Evolutionary conservation across 1,284 basidiomycete genomes (phyloP).

Genomic region (Boletus holoroseus): DNA sequence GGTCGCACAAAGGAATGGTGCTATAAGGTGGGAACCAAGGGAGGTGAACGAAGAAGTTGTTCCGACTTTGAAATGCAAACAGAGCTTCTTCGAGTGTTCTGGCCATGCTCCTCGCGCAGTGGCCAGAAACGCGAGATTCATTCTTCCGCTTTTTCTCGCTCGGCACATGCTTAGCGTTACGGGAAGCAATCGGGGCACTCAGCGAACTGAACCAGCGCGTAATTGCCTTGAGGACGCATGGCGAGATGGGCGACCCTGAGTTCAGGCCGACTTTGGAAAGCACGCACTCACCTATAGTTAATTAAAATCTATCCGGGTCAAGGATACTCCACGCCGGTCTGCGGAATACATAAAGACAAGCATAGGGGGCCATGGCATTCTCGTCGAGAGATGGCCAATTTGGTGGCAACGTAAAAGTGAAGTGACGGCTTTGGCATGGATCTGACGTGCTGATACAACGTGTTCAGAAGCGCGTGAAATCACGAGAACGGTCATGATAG

Average conservation of each 20-base stretch:
- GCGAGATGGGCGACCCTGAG: conserved; percentile 31
- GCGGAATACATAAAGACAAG: conserved; percentile 36
- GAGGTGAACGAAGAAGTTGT: conserved; percentile 24
- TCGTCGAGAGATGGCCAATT: conserved; percentile 23
- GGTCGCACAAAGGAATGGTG: conserved; percentile 14
- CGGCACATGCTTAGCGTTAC: conserved; percentile 32
- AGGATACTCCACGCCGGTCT: conserved; percentile 33
- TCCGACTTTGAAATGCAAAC: conserved; percentile 35
- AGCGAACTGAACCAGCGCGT: conserved; percentile 37
- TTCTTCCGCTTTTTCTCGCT: conserved; percentile 32
- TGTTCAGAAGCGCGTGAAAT: conserved; percentile 36
- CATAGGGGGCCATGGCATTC: conserved; percentile 32
- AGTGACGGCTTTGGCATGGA: conserved; percentile 30
- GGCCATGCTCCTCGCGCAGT: conserved; percentile 35
- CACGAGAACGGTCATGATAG: conserved; percentile 32
- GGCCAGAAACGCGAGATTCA: conserved; percentile 36
- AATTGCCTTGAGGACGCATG: conserved; percentile 34
- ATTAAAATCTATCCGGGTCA: conserved; percentile 34
- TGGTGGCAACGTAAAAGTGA: conserved; percentile 33
- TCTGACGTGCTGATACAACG: conserved; percentile 36
- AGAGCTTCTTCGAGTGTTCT: conserved; percentile 36
- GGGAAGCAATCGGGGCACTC: conserved; percentile 32
- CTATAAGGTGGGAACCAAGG: conserved; percentile 32
- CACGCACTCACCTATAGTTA: conserved; percentile 27
- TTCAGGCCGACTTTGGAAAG: conserved; percentile 21